These are phyloP conservation scores for Neoscytalidium dimidiatum DNA, from an alignment of 2,329 filamentous ascomycete species.

Conservation along the genomic window DNA sequence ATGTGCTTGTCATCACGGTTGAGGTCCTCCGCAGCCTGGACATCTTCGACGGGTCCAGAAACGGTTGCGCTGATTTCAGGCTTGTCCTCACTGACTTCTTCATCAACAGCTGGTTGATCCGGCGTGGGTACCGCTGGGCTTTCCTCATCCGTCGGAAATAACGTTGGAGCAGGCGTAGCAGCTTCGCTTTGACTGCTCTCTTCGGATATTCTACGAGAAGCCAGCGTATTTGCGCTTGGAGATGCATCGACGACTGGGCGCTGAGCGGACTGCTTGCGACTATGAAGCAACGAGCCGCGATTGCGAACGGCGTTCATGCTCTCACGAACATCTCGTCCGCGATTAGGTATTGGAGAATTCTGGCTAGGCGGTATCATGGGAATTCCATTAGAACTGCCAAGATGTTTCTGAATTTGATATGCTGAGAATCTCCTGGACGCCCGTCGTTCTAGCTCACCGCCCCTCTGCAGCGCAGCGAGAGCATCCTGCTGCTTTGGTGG, in stretches of 20 bases:
- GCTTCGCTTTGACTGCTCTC: conserved; percentile 51
- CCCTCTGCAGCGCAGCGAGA: conserved; percentile 84
- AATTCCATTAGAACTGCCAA: conserved; percentile 80
- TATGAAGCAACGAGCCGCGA: conserved; percentile 57
- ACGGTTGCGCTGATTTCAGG: conserved; percentile 36
- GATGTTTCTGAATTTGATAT: conserved; percentile 94
- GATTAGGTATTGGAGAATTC: conserved; percentile 80
- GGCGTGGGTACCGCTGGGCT: conserved; percentile 56
- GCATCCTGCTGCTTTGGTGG: conserved; percentile 86
- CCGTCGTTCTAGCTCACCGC: conserved; percentile 86
- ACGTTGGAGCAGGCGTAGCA: conserved; percentile 29
- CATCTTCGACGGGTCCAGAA: conserved; percentile 33
- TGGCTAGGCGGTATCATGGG: conserved; percentile 76
- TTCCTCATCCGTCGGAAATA: conserved; percentile 37
- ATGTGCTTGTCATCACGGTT: conserved; percentile 29
- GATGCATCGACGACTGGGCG: conserved; percentile 58
- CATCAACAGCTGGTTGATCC: conserved; percentile 54
- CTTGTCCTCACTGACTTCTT: conserved; percentile 26
- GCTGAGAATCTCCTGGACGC: conserved; percentile 93
- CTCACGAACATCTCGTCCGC: conserved; percentile 80
- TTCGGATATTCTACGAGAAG: conserved; percentile 62
- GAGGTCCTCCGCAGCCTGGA: conserved; percentile 33
- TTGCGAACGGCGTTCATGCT: conserved; percentile 74
- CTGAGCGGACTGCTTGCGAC: conserved; percentile 53
- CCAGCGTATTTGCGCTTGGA: conserved; percentile 53